phyloP scores from a whole-genome alignment of 257 asterid genomes.

The Eustoma russellianum region DNA sequence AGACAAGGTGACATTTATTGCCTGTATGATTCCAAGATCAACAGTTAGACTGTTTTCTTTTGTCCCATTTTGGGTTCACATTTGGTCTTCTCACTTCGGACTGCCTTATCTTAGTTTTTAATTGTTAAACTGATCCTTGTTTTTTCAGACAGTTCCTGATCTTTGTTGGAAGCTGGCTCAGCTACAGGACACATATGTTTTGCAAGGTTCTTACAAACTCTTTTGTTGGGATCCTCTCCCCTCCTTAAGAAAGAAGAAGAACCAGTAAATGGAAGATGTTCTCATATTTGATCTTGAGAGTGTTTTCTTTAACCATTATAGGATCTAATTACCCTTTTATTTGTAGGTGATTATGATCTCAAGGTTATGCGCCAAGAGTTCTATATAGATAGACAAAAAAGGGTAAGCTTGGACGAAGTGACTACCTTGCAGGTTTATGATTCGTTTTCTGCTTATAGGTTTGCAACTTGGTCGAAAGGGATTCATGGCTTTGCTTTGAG shows the following conservation, averaged over 20 bases:
- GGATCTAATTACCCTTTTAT: slow-evolving; percentile 10
- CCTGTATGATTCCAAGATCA: no score
- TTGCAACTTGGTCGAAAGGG: neutral
- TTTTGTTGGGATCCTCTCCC: no score
- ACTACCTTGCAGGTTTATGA: slow-evolving; percentile 11
- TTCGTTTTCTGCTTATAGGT: neutral
- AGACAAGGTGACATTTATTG: neutral
- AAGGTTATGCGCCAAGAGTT: slow-evolving; percentile 99
- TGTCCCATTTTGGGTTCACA: neutral
- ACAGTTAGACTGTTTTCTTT: neutral
- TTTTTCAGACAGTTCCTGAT: slow-evolving; percentile 78
- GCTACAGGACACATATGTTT: slow-evolving; percentile 90
- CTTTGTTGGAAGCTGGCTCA: slow-evolving; percentile 98
- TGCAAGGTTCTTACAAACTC: slow-evolving; percentile 48
- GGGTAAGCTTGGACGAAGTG: slow-evolving; percentile 40
- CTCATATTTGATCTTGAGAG: no score
- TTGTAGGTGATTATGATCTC: slow-evolving; percentile 88
- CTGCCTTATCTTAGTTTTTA: neutral
- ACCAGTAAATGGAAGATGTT: no score
- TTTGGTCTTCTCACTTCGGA: neutral
- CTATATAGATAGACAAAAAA: slow-evolving; percentile 79
- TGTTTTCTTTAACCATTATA: neutral
- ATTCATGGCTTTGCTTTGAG: neutral
- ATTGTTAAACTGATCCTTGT: neutral
- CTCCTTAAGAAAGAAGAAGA: no score